A percentile compares a stretch with the other conserved stretches of the same genome.
Evolutionary conservation across 352 stramenopile genomes (phyloP).

Genomic region (Blastocystis sp.): DNA sequence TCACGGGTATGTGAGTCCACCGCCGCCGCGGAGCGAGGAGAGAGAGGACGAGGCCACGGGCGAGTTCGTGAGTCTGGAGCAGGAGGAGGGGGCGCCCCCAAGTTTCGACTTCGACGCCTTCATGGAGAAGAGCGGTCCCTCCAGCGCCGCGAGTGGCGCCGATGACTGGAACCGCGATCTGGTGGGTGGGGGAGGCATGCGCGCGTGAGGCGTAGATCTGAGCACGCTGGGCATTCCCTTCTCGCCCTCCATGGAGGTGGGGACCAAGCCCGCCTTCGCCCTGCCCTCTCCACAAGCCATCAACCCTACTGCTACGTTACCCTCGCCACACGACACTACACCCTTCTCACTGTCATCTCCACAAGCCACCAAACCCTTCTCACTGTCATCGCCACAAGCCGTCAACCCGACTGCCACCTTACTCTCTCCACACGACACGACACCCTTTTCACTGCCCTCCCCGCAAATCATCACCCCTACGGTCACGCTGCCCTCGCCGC

Average conservation of each 20-base stretch:
- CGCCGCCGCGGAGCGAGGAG: too few relatives aligned
- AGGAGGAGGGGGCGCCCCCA: background rate
- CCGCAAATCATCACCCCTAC: background rate
- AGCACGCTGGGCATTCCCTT: conserved; percentile 52
- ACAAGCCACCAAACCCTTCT: background rate
- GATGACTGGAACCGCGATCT: background rate
- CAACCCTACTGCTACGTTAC: too few relatives aligned
- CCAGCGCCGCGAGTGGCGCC: too few relatives aligned
- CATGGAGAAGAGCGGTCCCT: background rate
- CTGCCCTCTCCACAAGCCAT: background rate
- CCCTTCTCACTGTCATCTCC: background rate
- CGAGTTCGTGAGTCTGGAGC: background rate
- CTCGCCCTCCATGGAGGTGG: background rate
- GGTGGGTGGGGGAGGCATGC: background rate
- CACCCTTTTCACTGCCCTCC: background rate
- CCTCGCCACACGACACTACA: background rate
- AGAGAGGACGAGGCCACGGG: background rate
- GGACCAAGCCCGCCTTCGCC: background rate
- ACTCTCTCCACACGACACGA: background rate
- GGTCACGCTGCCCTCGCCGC: background rate
- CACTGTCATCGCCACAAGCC: background rate
- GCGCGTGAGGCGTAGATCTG: conserved; percentile 1
- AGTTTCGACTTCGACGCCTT: background rate
- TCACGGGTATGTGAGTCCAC: background rate
- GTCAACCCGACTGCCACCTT: background rate